These are phyloP conservation scores for Suillus occidentalis DNA, from an alignment of 768 basidiomycete species.

Conservation along the genomic window DNA sequence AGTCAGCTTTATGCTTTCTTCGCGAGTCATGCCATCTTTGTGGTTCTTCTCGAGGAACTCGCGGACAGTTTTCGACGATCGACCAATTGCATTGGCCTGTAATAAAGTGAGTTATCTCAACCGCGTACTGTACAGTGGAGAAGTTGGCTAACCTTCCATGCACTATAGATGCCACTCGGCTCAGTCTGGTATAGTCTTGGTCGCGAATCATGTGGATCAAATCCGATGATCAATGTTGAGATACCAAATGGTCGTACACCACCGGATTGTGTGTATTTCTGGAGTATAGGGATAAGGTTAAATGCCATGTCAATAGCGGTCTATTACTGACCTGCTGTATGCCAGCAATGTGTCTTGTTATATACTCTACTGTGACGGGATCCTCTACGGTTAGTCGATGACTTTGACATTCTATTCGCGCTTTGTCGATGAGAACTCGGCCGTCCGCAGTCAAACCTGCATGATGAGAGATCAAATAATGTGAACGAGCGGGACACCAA, in stretches of 20 bases:
- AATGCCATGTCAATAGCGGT: not conserved
- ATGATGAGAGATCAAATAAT: conserved; percentile 12
- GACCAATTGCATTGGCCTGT: conserved; percentile 96
- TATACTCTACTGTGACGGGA: conserved; percentile 97
- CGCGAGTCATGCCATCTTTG: conserved; percentile 83
- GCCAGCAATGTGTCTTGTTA: conserved; percentile 97
- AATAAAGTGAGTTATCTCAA: not conserved
- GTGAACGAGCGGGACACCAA: conserved; percentile 2
- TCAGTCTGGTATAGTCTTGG: conserved; percentile 96
- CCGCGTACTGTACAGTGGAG: not conserved
- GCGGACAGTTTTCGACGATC: conserved; percentile 96
- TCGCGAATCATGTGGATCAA: conserved; percentile 86
- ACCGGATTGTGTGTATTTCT: conserved; percentile 98
- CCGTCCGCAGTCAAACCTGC: conserved; percentile 96
- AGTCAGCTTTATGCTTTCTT: conserved; percentile 92
- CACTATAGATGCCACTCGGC: conserved; percentile 96
- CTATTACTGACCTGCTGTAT: conserved; percentile 81
- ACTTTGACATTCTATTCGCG: conserved; percentile 95
- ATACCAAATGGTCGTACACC: conserved; percentile 98
- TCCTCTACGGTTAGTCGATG: conserved; percentile 98
- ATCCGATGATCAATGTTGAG: conserved; percentile 94
- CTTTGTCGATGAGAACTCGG: conserved; percentile 96
- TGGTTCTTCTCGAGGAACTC: conserved; percentile 99
- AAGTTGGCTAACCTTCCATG: conserved; percentile 79
- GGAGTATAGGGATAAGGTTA: not conserved